Conservation (phyloP, 2,329 filamentous ascomycete genomes). For the Sporothrix euskadiensis region DNA sequence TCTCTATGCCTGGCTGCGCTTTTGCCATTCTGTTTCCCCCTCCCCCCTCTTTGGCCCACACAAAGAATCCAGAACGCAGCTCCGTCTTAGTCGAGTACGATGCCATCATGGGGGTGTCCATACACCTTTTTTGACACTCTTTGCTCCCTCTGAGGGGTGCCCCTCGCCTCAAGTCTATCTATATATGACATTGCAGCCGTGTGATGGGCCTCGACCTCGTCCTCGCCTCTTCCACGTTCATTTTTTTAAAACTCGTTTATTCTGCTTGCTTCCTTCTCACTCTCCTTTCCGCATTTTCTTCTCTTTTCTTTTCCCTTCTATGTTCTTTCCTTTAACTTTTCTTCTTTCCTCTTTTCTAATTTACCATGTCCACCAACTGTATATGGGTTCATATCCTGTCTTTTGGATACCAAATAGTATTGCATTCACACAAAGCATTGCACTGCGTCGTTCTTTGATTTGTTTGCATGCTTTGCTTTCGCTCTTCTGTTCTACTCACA, state of each 20-base stretch:
- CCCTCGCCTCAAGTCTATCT: not conserved
- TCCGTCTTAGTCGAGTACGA: not conserved
- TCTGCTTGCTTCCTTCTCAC: constrained; percentile 11
- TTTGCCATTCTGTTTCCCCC: not conserved
- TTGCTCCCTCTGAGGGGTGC: not conserved
- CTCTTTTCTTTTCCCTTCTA: not conserved
- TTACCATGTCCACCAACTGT: not conserved
- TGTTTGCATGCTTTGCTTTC: not conserved
- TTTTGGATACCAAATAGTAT: constrained; percentile 6
- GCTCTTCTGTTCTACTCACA: not conserved
- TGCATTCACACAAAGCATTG: not conserved
- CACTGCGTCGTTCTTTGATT: not conserved
- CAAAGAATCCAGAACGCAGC: not conserved
- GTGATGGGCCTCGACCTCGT: not conserved
- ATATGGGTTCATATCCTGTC: not conserved
- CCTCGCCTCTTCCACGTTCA: not conserved
- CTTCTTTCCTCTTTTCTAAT: not conserved
- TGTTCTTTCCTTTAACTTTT: not conserved
- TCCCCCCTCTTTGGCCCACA: constrained; percentile 4
- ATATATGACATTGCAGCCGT: constrained; percentile 16
- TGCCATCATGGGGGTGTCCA: constrained; percentile 13
- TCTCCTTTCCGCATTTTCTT: not conserved
- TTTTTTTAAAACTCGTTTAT: not conserved
- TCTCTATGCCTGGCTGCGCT: not conserved
- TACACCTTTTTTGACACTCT: constrained; percentile 20